A percentile compares a stretch with the other conserved stretches of the same genome.
phyloP scores from a whole-genome alignment of 75 land plant species.

The Cryptomeria japonica region DNA sequence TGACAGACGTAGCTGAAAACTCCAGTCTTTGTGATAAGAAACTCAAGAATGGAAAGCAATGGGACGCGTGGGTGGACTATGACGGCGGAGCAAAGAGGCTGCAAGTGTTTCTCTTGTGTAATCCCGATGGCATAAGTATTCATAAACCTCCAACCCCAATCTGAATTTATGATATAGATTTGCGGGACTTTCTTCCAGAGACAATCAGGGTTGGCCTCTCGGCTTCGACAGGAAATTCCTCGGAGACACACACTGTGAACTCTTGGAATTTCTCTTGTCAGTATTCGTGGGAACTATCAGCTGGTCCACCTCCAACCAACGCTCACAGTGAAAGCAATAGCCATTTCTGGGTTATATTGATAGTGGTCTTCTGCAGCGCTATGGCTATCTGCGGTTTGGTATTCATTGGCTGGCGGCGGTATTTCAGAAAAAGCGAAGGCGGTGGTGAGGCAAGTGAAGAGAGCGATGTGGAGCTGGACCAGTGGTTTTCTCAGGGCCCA shows the following conservation, averaged over 20 bases:
- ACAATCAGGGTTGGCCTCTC: neutral
- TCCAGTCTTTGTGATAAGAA: too few species aligned
- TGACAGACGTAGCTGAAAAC: neutral
- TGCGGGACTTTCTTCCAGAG: neutral
- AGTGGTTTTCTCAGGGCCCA: too few species aligned
- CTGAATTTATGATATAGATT: neutral
- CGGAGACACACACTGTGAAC: constrained; percentile 8
- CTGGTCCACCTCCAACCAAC: too few species aligned
- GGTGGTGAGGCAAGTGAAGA: too few species aligned
- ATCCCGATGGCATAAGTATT: neutral
- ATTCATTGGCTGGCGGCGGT: too few species aligned
- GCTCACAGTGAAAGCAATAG: too few species aligned
- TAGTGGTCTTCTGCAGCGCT: too few species aligned
- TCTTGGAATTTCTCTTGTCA: neutral
- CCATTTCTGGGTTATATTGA: too few species aligned
- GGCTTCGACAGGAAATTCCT: neutral
- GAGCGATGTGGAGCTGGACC: too few species aligned
- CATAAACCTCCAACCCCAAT: neutral
- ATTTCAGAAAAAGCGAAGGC: too few species aligned
- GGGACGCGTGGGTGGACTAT: constrained; percentile 27
- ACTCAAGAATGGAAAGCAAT: constrained; percentile 4
- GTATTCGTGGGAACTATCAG: neutral
- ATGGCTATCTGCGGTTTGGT: too few species aligned
- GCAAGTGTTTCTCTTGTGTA: neutral
- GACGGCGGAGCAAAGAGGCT: constrained; percentile 13